Percentiles rank a stretch among this genome's conserved stretches.
phyloP scores from a whole-genome alignment of 805 yeast species.

The Candida caryicola region DNA sequence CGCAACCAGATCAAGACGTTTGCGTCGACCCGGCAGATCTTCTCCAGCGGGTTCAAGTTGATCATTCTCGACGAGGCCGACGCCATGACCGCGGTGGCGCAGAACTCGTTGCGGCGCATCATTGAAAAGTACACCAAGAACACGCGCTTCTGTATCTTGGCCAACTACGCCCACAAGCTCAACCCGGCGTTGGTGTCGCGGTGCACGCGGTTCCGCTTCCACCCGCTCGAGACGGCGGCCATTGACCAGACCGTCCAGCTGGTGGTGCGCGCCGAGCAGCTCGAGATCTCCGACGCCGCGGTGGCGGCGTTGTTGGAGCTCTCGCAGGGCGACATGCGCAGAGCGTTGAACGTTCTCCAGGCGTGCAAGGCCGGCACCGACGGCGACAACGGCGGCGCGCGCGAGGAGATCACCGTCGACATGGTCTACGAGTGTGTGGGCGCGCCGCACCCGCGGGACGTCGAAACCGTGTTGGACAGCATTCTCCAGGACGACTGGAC shows the following conservation, averaged over 20 bases:
- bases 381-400: constrained; percentile 38
- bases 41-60: constrained; percentile 78
- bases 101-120: constrained; percentile 75
- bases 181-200: constrained; percentile 93
- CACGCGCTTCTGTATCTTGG: constrained; percentile 92
- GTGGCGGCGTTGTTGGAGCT: constrained; percentile 61
- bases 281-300: constrained; percentile 60
- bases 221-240: constrained; percentile 71
- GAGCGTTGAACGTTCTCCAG: constrained; percentile 88
- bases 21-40: constrained; percentile 94
- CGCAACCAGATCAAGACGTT: constrained; percentile 94
- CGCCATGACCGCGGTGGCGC: constrained; percentile 88
- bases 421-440: constrained; percentile 95
- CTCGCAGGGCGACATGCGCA: constrained; percentile 95
- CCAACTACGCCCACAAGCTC: constrained; percentile 92
- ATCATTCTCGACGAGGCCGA: constrained; percentile 95
- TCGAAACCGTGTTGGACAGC: constrained; percentile 71
- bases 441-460: constrained; percentile 86
- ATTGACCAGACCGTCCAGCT: constrained; percentile 63
- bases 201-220: constrained; percentile 92
- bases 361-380: constrained; percentile 78
- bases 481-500: constrained; percentile 88
- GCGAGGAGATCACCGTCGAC: constrained; percentile 55
- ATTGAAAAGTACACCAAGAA: constrained; percentile 92
- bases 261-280: constrained; percentile 67